Percentiles rank a stretch among this genome's conserved stretches.
These are phyloP conservation scores for Tetrahymena thermophila DNA, from an alignment of 73 alveolate genomes.

Conservation along the genomic window DNA sequence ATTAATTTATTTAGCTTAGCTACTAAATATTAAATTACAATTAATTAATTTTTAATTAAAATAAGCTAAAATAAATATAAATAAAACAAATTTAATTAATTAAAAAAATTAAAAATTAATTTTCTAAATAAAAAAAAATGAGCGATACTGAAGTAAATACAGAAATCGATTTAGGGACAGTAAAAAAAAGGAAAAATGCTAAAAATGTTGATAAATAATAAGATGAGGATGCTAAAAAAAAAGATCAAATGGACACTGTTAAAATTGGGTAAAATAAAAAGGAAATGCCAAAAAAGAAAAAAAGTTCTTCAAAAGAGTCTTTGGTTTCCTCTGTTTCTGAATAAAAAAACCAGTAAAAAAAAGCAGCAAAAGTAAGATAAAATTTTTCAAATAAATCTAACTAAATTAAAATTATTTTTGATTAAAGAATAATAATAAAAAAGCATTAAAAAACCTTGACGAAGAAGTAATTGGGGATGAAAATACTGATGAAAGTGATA, in stretches of 20 bases:
- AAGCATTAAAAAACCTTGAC: neutral
- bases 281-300: neutral
- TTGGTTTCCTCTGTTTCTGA: neutral
- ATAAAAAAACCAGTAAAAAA: neutral
- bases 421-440: neutral
- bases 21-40: neutral
- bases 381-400: too few species aligned
- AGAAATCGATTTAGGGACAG: neutral
- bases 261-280: neutral
- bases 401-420: too few species aligned
- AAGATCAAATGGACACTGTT: neutral
- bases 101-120: too few species aligned
- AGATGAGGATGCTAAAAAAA: neutral
- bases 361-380: neutral
- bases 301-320: neutral
- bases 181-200: neutral
- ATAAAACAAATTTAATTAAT: too few species aligned
- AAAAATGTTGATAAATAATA: neutral
- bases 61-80: too few species aligned
- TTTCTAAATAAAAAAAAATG: neutral
- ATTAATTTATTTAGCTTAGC: neutral
- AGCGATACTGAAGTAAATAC: neutral
- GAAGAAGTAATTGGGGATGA: neutral
- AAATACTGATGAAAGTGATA: neutral
- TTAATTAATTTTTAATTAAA: neutral